Evolutionary conservation across 2,329 filamentous ascomycete species (phyloP).

Genomic region (Paracoccidioides lutzii): DNA sequence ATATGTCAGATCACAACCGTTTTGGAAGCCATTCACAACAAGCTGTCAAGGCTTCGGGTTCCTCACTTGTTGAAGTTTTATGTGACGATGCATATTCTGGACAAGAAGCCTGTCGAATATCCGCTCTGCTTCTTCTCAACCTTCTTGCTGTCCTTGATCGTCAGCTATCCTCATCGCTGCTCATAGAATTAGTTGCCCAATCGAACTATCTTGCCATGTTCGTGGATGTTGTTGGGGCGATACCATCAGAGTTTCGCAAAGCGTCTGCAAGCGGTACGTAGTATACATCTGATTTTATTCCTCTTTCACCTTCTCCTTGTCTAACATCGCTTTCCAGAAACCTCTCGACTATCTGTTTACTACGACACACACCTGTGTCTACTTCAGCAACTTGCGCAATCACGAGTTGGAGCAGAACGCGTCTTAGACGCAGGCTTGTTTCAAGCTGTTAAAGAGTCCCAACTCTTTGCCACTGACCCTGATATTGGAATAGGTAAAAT

Average conservation of each 20-base stretch:
- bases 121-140: conserved; percentile 73
- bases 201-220: conserved; percentile 86
- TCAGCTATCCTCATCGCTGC: conserved; percentile 55
- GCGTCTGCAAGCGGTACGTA: conserved; percentile 44
- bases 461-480: conserved; percentile 80
- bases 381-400: conserved; percentile 72
- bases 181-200: conserved; percentile 67
- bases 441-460: conserved; percentile 62
- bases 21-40: conserved; percentile 38
- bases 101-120: conserved; percentile 66
- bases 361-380: conserved; percentile 69
- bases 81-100: conserved; percentile 90
- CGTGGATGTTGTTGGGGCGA: conserved; percentile 70
- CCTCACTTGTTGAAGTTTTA: conserved; percentile 68
- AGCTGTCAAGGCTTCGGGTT: conserved; percentile 66
- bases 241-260: conserved; percentile 59
- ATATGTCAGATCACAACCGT: conserved; percentile 17
- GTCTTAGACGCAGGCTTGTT: conserved; percentile 87
- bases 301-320: background rate
- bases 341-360: conserved; percentile 43
- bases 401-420: conserved; percentile 67
- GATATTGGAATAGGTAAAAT: conserved; percentile 64
- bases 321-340: conserved; percentile 29
- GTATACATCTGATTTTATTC: background rate
- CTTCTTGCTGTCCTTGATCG: conserved; percentile 62